Conservation (phyloP, 106 monocot species). For the Xerophyta viscosa region DNA sequence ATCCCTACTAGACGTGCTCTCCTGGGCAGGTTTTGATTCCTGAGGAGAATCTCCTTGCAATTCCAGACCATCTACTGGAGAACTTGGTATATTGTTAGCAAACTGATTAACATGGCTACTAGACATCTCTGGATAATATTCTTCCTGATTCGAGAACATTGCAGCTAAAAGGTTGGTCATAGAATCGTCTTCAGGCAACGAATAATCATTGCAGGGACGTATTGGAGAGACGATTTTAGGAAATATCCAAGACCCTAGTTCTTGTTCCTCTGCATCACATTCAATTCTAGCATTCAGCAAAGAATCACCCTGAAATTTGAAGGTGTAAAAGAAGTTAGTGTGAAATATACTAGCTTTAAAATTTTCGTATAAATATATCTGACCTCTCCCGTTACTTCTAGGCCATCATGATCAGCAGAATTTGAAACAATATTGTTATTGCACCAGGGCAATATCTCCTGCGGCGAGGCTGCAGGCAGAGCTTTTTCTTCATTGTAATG, state of each 20-base stretch:
- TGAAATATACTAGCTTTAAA: no score
- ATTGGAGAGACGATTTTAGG: background rate
- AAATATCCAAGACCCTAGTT: slow-evolving; percentile 4
- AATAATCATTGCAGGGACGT: background rate
- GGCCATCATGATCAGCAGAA: slow-evolving; percentile 6
- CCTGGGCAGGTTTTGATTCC: background rate
- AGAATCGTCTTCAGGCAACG: slow-evolving; percentile 5
- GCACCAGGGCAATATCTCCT: slow-evolving; percentile 15
- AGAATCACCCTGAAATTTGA: slow-evolving; percentile 5
- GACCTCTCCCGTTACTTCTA: slow-evolving; percentile 20
- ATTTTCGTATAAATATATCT: no score
- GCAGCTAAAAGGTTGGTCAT: slow-evolving; percentile 15
- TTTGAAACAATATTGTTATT: slow-evolving; percentile 23
- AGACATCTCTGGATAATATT: slow-evolving; percentile 5
- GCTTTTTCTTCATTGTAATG: slow-evolving; percentile 7
- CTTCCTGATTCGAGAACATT: slow-evolving; percentile 22
- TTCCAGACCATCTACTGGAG: background rate
- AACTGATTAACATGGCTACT: background rate
- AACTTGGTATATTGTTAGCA: background rate
- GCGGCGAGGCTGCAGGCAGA: slow-evolving; percentile 5
- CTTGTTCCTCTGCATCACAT: slow-evolving; percentile 2
- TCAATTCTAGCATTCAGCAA: slow-evolving; percentile 3
- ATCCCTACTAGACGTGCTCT: slow-evolving; percentile 3
- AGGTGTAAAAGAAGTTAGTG: background rate
- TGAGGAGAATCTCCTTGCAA: background rate